Base-by-base conservation (phyloP, 805 yeast species). In the Lachancea nothofagi region DNA sequence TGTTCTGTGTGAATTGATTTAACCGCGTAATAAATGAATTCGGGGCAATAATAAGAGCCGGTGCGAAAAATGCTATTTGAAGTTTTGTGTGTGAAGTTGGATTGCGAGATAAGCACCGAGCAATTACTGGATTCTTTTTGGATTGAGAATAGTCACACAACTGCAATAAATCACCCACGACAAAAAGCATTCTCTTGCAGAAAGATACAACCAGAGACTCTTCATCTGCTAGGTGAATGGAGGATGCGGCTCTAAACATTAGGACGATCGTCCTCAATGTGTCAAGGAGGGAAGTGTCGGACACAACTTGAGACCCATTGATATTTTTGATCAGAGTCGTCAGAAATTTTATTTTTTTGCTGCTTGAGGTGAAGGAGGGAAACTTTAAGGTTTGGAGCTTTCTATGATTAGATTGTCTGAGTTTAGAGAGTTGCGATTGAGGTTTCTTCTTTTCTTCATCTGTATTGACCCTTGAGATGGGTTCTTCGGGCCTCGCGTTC, bases 31-130 rank as follows among this genome's bases (percentile, higher is more conserved):
- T 42, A 24, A 65, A 58, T 3, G 53, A 43, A 15, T 49, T 47
- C 14, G 61, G 66, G 20, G 60, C 62, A 22, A 64, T 44, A 42
- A 62, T 52, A 9, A 57, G 42, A 0, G 61, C 54, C 1, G 62
- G 57, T 15, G 57, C 44, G n/a, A 60, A 54, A 36, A 47, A 59
- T 34, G 59, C 61, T 19, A 62, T 47, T 33, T 51, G 55, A 2
- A 54, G 42, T 27, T 55, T 55, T 18, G 46, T 40, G 15, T 44
- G 45, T 8, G 54, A 38, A 10, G 34, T 28, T 2, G 47, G 49
- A 30, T 54, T 44, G 35, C 51, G 50, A 9, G 49, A 37, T 9
- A 51, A 33, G 38, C 47, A 44, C 14, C 42, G 41, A 17, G 51
- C 36, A 29, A 42, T 30, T 24, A 43, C 48, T 2, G 51, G 45